Percentiles rank a stretch among this genome's conserved stretches.
These are phyloP conservation scores for Hortaea werneckii DNA, from an alignment of 2,329 filamentous ascomycete genomes.

Conservation along the genomic window DNA sequence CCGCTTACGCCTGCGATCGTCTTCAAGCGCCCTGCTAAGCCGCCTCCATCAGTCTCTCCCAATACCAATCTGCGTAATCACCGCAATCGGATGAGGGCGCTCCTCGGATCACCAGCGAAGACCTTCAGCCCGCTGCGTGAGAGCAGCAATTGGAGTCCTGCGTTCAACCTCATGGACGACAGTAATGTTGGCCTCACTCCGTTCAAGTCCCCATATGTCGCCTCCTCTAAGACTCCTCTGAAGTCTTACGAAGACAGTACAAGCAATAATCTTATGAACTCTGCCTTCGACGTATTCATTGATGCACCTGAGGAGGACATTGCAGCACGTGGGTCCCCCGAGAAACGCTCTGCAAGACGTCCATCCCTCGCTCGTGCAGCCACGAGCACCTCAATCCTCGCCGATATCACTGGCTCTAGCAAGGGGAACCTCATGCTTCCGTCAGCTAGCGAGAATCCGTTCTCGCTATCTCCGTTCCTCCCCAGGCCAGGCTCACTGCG, in stretches of 20 bases:
- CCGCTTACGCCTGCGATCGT: constrained; percentile 78
- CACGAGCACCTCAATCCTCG: constrained; percentile 51
- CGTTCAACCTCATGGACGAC: constrained; percentile 57
- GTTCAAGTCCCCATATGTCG: constrained; percentile 22
- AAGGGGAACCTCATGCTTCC: constrained; percentile 35
- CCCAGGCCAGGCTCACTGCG: constrained; percentile 12
- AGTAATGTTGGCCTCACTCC: constrained; percentile 42
- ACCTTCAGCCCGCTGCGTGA: constrained; percentile 39
- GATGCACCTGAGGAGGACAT: constrained; percentile 28
- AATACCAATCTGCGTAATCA: constrained; percentile 88
- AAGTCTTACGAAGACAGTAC: constrained; percentile 17
- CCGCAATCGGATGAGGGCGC: constrained; percentile 67
- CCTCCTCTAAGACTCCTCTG: constrained; percentile 24
- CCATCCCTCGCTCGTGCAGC: constrained; percentile 53
- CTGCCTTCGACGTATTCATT: constrained; percentile 52
- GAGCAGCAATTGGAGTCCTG: constrained; percentile 55
- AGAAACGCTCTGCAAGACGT: constrained; percentile 53
- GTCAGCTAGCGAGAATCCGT: constrained; percentile 14
- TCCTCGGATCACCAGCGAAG: constrained; percentile 69
- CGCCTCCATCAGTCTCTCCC: constrained; percentile 73
- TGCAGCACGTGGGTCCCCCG: constrained; percentile 51
- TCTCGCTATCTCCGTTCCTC: constrained; percentile 24
- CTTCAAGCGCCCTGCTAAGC: constrained; percentile 57
- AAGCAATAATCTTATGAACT: constrained; percentile 16
- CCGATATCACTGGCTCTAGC: constrained; percentile 48